Percentiles rank a stretch among this genome's conserved stretches.
Evolutionary conservation across 2,329 filamentous ascomycete species (phyloP).

Genomic region (Fusarium pilosicola): DNA sequence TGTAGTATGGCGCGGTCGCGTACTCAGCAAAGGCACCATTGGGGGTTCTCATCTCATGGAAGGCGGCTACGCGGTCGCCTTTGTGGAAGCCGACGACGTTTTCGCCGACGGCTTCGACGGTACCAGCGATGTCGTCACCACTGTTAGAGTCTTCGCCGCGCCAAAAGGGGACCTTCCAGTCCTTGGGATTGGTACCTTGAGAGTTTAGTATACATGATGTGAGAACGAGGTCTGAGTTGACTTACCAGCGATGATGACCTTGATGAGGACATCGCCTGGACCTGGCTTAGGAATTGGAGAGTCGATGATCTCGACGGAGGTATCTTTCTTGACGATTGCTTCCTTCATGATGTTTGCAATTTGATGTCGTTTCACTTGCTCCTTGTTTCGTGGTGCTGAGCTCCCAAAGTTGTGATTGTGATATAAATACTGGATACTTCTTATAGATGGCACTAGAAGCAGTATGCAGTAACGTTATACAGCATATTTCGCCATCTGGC

Average conservation of each 20-base stretch:
- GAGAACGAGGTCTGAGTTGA: rapidly evolving
- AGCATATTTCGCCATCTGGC: background rate
- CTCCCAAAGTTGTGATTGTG: rapidly evolving
- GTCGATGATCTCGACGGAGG: slow-evolving; percentile 4
- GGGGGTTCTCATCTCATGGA: slow-evolving; percentile 61
- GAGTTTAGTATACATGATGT: rapidly evolving
- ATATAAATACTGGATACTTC: rapidly evolving
- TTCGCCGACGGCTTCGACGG: slow-evolving; percentile 30
- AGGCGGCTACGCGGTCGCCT: slow-evolving; percentile 60
- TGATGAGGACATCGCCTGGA: slow-evolving; percentile 5
- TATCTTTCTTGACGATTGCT: slow-evolving; percentile 16
- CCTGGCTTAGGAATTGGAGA: slow-evolving; percentile 11
- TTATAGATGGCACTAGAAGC: background rate
- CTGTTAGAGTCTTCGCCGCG: slow-evolving; percentile 3
- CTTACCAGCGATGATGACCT: slow-evolving; percentile 8
- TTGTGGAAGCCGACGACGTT: slow-evolving; percentile 32
- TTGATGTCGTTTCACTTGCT: background rate
- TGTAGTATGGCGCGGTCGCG: slow-evolving; percentile 63
- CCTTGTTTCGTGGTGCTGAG: background rate
- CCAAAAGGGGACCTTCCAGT: slow-evolving; percentile 38
- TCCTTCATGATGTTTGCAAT: slow-evolving; percentile 12
- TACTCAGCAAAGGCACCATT: slow-evolving; percentile 71
- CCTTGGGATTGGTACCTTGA: slow-evolving; percentile 42
- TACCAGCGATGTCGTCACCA: slow-evolving; percentile 43
- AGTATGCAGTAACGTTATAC: background rate